phyloP scores from a whole-genome alignment of 257 asterid species.

The Avicennia marina region DNA sequence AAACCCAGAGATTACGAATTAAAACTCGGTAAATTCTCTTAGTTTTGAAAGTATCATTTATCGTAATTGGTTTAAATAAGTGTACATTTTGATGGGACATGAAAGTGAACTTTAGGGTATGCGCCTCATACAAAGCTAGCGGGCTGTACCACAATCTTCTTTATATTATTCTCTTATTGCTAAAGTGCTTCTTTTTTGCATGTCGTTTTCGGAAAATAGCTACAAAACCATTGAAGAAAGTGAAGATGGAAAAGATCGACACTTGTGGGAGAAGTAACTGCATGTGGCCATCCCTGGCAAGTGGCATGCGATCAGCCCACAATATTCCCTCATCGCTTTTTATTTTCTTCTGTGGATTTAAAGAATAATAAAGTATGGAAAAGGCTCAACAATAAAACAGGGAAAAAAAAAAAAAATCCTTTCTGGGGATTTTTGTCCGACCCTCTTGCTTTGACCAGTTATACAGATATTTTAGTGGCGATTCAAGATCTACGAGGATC shows the following conservation, averaged over 20 bases:
- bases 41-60: not conserved
- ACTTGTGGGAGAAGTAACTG: not conserved
- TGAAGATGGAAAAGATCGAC: not conserved
- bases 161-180: slow-evolving; percentile 1
- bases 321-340: slow-evolving; percentile 1
- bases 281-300: too few species aligned
- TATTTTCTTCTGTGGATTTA: not conserved
- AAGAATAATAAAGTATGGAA: not conserved
- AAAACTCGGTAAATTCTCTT: too few species aligned
- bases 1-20: too few species aligned
- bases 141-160: slow-evolving; percentile 2
- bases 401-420: not conserved
- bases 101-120: slow-evolving; percentile 3
- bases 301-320: not conserved
- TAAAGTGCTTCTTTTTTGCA: not conserved
- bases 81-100: slow-evolving; percentile 4
- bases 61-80: not conserved
- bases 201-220: not conserved
- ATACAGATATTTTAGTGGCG: not conserved
- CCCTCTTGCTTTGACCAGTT: slow-evolving; percentile 5
- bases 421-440: not conserved
- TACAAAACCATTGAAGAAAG: not conserved
- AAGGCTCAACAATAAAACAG: not conserved
- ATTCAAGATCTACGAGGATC: not conserved
- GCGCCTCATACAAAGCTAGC: slow-evolving; percentile 19